These are phyloP conservation scores for Cyberlindnera suaveolens DNA, from an alignment of 805 yeast genomes.

Conservation along the genomic window DNA sequence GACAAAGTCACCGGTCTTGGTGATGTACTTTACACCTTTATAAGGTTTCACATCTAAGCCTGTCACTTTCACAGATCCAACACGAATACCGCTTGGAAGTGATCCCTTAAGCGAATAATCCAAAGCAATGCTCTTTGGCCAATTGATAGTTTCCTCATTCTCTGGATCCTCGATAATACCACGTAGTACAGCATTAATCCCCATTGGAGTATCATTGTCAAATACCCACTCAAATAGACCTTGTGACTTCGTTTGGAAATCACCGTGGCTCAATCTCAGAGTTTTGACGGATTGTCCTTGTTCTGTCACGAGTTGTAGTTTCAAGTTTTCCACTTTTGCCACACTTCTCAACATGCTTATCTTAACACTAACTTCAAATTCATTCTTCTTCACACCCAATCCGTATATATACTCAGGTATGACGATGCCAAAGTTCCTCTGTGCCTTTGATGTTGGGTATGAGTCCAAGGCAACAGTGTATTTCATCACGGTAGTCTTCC, in stretches of 20 bases:
- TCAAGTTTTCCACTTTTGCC: constrained; percentile 41
- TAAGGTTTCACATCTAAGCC: constrained; percentile 71
- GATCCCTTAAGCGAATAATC: constrained; percentile 58
- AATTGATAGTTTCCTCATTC: constrained; percentile 5
- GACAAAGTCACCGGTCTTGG: constrained; percentile 51
- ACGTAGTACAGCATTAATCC: constrained; percentile 60
- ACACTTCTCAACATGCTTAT: constrained; percentile 36
- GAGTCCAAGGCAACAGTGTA: constrained; percentile 52
- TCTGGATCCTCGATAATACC: constrained; percentile 40
- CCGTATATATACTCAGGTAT: constrained; percentile 25
- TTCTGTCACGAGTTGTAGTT: constrained; percentile 31
- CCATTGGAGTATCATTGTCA: constrained; percentile 50
- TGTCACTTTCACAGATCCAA: constrained; percentile 57
- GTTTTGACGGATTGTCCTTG: constrained; percentile 40
- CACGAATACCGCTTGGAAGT: constrained; percentile 69
- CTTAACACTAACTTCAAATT: constrained; percentile 30
- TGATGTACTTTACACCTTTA: constrained; percentile 84
- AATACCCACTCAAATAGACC: constrained; percentile 66
- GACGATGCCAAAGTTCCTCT: constrained; percentile 23
- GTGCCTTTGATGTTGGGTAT: constrained; percentile 11
- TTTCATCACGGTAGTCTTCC: constrained; percentile 52
- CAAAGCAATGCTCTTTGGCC: constrained; percentile 43
- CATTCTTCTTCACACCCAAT: constrained; percentile 31
- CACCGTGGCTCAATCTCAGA: constrained; percentile 70
- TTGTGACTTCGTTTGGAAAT: constrained; percentile 48